Conservation (phyloP, 2,329 filamentous ascomycete species). For the Penicillium freii region DNA sequence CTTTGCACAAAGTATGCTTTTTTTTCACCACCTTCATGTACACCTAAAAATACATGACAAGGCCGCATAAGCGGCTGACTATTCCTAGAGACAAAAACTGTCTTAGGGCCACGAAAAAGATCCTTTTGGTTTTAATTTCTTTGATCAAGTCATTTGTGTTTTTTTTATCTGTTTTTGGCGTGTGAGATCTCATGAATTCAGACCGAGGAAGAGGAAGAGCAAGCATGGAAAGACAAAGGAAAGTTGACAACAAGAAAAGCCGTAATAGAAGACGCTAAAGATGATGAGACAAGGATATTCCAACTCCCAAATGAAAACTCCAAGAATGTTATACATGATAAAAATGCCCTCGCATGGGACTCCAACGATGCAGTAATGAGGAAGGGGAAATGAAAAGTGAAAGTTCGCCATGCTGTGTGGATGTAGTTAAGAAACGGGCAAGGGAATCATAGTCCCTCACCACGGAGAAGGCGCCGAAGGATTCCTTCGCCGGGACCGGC, state of each 20-base stretch:
- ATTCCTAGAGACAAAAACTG: too few relatives aligned
- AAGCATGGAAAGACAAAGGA: neutral
- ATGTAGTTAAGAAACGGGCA: neutral
- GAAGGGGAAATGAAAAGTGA: neutral
- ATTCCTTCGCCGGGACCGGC: slow-evolving; percentile 54
- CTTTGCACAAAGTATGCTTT: too few relatives aligned
- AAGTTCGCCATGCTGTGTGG: neutral
- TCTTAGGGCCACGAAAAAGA: too few relatives aligned
- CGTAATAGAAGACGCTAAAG: neutral
- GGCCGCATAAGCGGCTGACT: too few relatives aligned
- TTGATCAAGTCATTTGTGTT: neutral
- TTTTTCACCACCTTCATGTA: too few relatives aligned
- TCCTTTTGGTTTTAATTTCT: neutral
- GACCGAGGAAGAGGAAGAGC: neutral
- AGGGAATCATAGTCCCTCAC: slow-evolving; percentile 34
- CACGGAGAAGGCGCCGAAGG: slow-evolving; percentile 41
- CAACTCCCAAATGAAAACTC: slow-evolving; percentile 13
- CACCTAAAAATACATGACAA: too few relatives aligned
- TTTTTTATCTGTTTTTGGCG: neutral
- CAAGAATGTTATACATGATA: slow-evolving; percentile 20
- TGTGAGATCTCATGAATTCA: neutral
- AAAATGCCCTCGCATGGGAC: slow-evolving; percentile 10
- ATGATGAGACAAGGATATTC: slow-evolving; percentile 9
- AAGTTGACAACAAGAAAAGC: neutral
- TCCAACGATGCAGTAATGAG: slow-evolving; percentile 13